Conservation (phyloP, 768 basidiomycete genomes). For the Tulasnella sp. region DNA sequence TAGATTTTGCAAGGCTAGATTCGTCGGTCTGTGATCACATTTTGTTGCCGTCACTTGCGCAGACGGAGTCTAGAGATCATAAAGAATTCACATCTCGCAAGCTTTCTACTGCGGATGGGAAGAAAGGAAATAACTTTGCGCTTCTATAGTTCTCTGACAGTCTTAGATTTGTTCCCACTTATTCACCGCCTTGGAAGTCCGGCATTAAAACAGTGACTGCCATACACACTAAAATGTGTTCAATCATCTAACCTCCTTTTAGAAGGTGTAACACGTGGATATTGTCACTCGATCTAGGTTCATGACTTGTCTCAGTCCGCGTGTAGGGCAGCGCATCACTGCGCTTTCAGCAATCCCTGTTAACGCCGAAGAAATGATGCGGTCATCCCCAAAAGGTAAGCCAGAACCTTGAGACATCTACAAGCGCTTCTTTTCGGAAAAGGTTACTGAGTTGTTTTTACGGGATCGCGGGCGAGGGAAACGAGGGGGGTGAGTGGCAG, state of each 20-base stretch:
- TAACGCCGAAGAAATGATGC: not conserved
- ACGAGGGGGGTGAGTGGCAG: not conserved
- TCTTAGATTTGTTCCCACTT: too few species aligned
- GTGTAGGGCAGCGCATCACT: not conserved
- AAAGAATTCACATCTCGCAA: too few species aligned
- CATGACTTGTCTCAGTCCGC: not conserved
- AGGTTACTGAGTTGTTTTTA: not conserved
- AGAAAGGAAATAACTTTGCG: too few species aligned
- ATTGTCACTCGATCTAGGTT: not conserved
- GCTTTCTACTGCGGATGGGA: too few species aligned
- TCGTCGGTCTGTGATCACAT: too few species aligned
- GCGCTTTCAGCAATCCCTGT: not conserved
- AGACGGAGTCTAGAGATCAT: too few species aligned
- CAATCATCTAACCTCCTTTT: not conserved
- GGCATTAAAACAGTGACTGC: too few species aligned
- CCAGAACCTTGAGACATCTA: not conserved
- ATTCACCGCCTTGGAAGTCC: not conserved
- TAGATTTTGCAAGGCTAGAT: too few species aligned
- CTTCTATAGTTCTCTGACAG: too few species aligned
- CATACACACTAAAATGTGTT: too few species aligned
- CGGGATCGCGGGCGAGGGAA: not conserved
- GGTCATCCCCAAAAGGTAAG: not conserved
- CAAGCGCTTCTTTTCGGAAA: too few species aligned
- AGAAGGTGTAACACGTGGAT: not conserved
- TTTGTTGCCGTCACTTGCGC: too few species aligned